Conservation (phyloP, 176 grass and related monocot species). For the Tillandsia leiboldiana region DNA sequence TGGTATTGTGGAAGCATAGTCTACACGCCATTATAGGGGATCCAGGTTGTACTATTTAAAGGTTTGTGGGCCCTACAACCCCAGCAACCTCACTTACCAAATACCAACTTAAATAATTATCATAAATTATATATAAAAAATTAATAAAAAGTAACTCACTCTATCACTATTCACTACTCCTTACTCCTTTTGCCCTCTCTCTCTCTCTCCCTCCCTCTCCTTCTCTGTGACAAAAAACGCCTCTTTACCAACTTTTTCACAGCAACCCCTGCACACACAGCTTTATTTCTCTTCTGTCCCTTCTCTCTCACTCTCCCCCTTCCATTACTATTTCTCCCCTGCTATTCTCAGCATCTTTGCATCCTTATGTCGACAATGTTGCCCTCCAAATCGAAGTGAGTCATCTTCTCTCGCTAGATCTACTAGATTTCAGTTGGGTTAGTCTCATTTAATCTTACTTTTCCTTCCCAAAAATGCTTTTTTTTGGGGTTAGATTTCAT, state of each 20-base stretch:
- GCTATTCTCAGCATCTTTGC: neutral
- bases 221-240: neutral
- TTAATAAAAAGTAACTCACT: too few relatives aligned
- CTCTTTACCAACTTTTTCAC: neutral
- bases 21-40: too few relatives aligned
- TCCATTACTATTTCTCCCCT: neutral
- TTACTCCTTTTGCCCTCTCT: neutral
- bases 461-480: neutral
- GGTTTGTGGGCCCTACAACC: too few relatives aligned
- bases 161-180: neutral
- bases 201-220: neutral
- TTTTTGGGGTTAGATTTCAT: neutral
- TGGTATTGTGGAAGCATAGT: too few relatives aligned
- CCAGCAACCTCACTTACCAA: too few relatives aligned
- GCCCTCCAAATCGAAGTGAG: slow-evolving; percentile 29
- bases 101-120: too few relatives aligned
- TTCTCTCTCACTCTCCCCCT: slow-evolving; percentile 14
- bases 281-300: neutral
- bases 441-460: neutral
- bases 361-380: slow-evolving; percentile 21
- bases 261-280: neutral
- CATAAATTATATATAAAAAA: too few relatives aligned
- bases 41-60: too few relatives aligned
- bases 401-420: slow-evolving; percentile 21
- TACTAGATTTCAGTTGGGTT: neutral